These are phyloP conservation scores for Barnettozyma californica DNA, from an alignment of 805 yeast species.

Conservation along the genomic window DNA sequence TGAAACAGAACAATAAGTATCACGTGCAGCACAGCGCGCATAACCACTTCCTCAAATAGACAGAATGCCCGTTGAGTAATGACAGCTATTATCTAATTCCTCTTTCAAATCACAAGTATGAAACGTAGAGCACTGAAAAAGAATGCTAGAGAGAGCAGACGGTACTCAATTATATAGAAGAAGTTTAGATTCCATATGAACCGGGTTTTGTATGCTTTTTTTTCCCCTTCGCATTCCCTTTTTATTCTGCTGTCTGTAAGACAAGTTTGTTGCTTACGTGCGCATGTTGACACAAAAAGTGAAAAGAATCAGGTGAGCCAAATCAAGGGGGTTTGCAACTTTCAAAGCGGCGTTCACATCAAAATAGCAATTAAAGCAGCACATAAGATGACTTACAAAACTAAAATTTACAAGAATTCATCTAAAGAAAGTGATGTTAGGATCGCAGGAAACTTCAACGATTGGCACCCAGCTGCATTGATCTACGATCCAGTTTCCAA, in stretches of 20 bases:
- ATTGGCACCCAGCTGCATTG: conserved; percentile 26
- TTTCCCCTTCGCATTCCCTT: too few relatives aligned
- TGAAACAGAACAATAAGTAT: too few relatives aligned
- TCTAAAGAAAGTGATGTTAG: conserved; percentile 19
- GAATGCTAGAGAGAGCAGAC: too few relatives aligned
- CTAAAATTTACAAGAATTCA: conserved; percentile 15
- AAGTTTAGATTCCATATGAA: too few relatives aligned
- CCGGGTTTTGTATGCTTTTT: neutral
- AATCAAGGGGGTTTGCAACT: neutral
- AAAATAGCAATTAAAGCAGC: neutral
- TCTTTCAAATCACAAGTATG: too few relatives aligned
- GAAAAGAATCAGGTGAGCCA: neutral
- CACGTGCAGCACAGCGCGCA: too few relatives aligned
- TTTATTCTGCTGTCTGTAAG: neutral
- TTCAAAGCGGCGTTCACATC: too few relatives aligned
- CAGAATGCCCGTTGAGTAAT: too few relatives aligned
- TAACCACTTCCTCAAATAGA: too few relatives aligned
- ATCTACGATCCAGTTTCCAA: conserved; percentile 1
- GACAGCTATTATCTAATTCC: too few relatives aligned
- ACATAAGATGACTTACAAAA: neutral
- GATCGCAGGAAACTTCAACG: conserved; percentile 35
- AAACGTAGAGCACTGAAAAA: too few relatives aligned
- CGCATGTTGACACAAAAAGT: neutral
- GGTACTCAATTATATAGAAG: too few relatives aligned
- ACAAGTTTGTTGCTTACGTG: neutral